A percentile compares a stretch with the other conserved stretches of the same genome.
Conservation (phyloP, 225 moss, liverwort and hornwort species). For the Pleurozium schreberi region DNA sequence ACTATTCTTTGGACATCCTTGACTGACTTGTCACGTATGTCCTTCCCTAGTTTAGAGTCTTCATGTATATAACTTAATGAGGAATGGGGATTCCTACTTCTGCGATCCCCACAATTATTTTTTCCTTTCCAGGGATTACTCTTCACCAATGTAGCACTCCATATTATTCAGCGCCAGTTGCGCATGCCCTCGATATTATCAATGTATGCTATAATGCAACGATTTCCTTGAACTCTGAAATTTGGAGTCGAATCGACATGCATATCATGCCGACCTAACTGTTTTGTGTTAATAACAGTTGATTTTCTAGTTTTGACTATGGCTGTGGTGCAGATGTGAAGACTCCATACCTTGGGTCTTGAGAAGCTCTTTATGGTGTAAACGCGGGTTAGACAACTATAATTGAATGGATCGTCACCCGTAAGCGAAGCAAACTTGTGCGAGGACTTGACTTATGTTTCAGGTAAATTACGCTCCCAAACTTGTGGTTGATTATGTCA, state of each 20-base stretch:
- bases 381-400: not conserved
- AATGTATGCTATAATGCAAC: not conserved
- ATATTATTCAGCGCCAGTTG: not conserved
- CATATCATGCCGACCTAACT: not conserved
- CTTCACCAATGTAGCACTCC: not conserved
- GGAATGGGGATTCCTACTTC: not conserved
- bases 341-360: not conserved
- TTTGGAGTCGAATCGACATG: not conserved
- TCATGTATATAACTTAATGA: conserved; percentile 18
- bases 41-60: not conserved
- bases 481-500: not conserved
- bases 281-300: not conserved
- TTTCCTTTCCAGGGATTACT: not conserved
- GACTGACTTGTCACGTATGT: conserved; percentile 8
- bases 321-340: not conserved
- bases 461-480: not conserved
- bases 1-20: conserved; percentile 32
- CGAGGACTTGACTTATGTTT: not conserved
- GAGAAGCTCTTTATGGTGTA: not conserved
- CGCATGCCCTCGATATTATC: not conserved
- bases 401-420: not conserved
- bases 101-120: not conserved
- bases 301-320: not conserved
- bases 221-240: not conserved
- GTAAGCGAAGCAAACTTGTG: not conserved